A percentile compares a stretch with the other conserved stretches of the same genome.
Conservation (phyloP, 768 basidiomycete genomes). For the Collybia sordida region DNA sequence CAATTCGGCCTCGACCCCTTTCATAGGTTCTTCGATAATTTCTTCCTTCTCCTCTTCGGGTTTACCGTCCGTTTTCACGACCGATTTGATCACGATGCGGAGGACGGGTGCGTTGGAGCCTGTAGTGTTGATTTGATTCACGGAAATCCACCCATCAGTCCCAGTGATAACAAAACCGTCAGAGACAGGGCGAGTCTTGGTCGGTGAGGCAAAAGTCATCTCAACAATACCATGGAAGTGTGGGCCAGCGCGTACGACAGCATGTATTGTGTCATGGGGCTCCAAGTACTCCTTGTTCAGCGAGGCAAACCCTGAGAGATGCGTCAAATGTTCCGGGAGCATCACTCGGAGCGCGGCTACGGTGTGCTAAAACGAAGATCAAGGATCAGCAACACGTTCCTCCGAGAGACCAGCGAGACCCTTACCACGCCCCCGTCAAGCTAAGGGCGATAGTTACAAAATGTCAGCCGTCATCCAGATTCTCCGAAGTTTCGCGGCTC, state of each 20-base stretch:
- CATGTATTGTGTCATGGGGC: conserved; percentile 79
- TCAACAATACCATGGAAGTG: conserved; percentile 58
- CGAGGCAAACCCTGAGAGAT: conserved; percentile 64
- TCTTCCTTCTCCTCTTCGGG: conserved; percentile 47
- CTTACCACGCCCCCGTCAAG: conserved; percentile 79
- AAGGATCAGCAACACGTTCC: conserved; percentile 4
- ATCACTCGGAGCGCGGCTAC: conserved; percentile 61
- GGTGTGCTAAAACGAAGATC: conserved; percentile 49
- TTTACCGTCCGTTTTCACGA: conserved; percentile 33
- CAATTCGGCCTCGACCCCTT: conserved; percentile 59
- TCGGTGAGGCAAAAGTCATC: conserved; percentile 63
- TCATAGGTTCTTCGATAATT: conserved; percentile 44
- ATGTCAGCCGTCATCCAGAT: conserved; percentile 4
- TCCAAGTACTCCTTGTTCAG: conserved; percentile 70
- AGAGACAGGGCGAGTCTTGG: conserved; percentile 31
- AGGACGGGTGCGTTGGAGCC: conserved; percentile 20
- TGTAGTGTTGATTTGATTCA: conserved; percentile 30
- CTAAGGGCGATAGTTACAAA: conserved; percentile 27
- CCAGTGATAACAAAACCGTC: conserved; percentile 58
- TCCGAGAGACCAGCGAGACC: neutral
- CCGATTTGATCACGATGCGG: conserved; percentile 39
- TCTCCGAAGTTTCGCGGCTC: conserved; percentile 24
- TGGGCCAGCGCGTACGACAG: conserved; percentile 49
- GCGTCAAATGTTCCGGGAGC: conserved; percentile 50
- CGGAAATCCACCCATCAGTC: conserved; percentile 57